Base-by-base conservation (phyloP, 2,329 filamentous ascomycete genomes). In the Hawksworthiomyces lignivorus region DNA sequence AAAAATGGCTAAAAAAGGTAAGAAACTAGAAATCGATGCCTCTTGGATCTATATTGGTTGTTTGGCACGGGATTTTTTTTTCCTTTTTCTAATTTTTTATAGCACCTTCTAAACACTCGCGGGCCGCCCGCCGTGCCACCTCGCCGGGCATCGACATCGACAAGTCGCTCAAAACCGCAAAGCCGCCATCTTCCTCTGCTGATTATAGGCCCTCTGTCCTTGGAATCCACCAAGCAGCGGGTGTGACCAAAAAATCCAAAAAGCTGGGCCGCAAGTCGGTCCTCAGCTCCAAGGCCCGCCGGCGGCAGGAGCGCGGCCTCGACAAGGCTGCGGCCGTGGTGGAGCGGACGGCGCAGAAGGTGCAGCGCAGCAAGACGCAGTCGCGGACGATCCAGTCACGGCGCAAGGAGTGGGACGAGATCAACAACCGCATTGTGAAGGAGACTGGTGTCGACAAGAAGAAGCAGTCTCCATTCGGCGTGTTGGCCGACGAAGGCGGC, bases 71-170 rank as follows among this genome's bases (percentile, higher is more conserved):
- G n/a, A n/a, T 26, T 15, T 21, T n/a, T 8, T 11, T 4, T 6
- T 15, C 24, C 12, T 26, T 8, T 26, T 8, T 26, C 24, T 26
- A 26, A 26, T 8, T 2, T 26, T 26, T 26, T 8, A 1, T 56
- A 84, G 80, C 67, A 41, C 68, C 70, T 29, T 85, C 83, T 5
- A 62, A 78, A 44, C 83, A 82, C 65, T 89, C 85, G 40, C 82
- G 85, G 50, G 83, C 82, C 45, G 82, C 83, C 30, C 77, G 84
- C 56, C 79, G 85, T 50, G 84, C 80, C 35, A 77, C 77, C 14
- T 84, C 82, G 4, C 81, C 83, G 20, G 70, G 78, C 54, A 80
- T 86, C 61, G 65, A 84, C 62, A 75, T 76, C 32, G 81, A 86
- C 69, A 84, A 84, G 62, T 83, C 80, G 7, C 68, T 85, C 18